These are phyloP conservation scores for Fabrea salina DNA, from an alignment of 169 alveolate species.

Conservation along the genomic window DNA sequence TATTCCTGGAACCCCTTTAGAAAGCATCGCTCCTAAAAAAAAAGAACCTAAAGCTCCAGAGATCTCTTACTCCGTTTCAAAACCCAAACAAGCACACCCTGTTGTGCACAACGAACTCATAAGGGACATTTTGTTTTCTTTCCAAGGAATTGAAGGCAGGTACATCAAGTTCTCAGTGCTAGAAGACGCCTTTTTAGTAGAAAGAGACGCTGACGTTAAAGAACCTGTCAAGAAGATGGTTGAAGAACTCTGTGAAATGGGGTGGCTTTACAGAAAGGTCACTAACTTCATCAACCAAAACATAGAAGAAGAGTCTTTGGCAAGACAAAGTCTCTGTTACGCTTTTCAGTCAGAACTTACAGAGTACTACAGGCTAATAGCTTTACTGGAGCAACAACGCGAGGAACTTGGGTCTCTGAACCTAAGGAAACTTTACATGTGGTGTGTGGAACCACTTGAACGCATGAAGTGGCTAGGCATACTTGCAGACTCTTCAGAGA, in stretches of 20 bases:
- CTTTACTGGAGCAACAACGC: constrained; percentile 63
- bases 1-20: not conserved
- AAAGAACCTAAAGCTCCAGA: not conserved
- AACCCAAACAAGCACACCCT: not conserved
- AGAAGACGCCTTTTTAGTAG: constrained; percentile 63
- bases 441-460: constrained; percentile 75
- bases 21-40: not conserved
- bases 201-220: constrained; percentile 49
- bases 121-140: constrained; percentile 67
- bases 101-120: constrained; percentile 62
- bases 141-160: constrained; percentile 78
- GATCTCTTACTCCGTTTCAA: not conserved
- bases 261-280: constrained; percentile 69
- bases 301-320: constrained; percentile 43
- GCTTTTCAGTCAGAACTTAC: constrained; percentile 71
- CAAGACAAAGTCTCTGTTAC: constrained; percentile 56
- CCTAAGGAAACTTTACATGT: constrained; percentile 64
- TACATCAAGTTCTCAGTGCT: constrained; percentile 52
- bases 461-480: constrained; percentile 78
- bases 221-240: constrained; percentile 61
- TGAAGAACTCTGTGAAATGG: constrained; percentile 67
- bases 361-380: constrained; percentile 73
- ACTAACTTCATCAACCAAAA: constrained; percentile 35
- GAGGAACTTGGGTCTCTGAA: constrained; percentile 52
- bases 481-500: constrained; percentile 40